Base-by-base conservation (phyloP, 352 stramenopile genomes). In the Phytophthora fragariae region DNA sequence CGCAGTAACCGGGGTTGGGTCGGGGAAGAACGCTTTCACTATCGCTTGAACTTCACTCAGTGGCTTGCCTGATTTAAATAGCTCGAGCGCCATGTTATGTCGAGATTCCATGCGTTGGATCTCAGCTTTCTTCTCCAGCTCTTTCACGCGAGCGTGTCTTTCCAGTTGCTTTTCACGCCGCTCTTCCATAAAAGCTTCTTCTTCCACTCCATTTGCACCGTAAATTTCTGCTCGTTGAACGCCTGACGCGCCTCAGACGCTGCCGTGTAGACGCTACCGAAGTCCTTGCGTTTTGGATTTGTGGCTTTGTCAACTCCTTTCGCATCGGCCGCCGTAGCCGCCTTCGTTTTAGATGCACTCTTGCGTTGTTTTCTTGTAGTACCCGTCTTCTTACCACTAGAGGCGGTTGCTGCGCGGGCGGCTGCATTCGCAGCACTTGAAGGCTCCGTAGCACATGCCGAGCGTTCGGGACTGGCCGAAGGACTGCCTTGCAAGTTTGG, bases 211-310 rank as follows among this genome's bases (percentile, higher is more conserved):
- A 54, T 53, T 15, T 47, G 14, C 10, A 17, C 6, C 29, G 29
- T 33, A 17, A 33, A 21, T 21, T 35, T 31, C 24, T 27, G 24
- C 24, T 27, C 24, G 24, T 27, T 27, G 24, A 27, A 27, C 24
- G 24, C 24, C 24, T 27, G 24, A 27, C 24, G 24, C 24, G 24
- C 24, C 24, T 27, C 24, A 27, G 52, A 5, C 4, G 62, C 50
- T n/a, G 56, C 62, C 21, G 52, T 62, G 52, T 68, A 68, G 7
- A 56, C 46, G 24, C 24, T 68, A 6, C 19, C 62, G 15, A 68
- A 62, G 29, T 68, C 50, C 2, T 31, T 29, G n/a, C 62, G 62
- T 15, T 68, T 68, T 33, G 27, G 10, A 19, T 46, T 57, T 4
- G 35, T 49, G 1, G 62, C 62, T n/a, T 68, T 68, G 2, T 62